Percentiles rank a stretch among this genome's conserved stretches.
These are phyloP conservation scores for Penicillium verhagenii DNA, from an alignment of 495 filamentous ascomycete genomes.

Conservation along the genomic window DNA sequence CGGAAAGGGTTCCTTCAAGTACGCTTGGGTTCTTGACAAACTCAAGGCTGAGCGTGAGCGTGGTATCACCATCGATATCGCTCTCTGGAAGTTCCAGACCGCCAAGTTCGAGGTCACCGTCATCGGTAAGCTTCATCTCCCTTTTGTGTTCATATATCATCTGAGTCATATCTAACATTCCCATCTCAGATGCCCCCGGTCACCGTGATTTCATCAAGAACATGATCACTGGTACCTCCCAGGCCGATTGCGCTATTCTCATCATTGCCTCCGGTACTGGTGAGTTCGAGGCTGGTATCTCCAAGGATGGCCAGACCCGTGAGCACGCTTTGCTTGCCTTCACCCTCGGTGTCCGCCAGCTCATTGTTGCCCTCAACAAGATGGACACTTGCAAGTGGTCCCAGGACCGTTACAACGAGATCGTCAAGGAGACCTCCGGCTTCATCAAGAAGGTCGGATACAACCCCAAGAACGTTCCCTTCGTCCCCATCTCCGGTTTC, in stretches of 20 bases:
- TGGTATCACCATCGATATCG: conserved; percentile 99
- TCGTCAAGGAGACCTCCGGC: conserved; percentile 99
- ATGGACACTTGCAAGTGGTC: conserved; percentile 99
- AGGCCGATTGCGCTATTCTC: conserved; percentile 99
- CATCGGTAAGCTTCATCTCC: conserved; percentile 69
- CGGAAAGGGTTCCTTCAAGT: conserved; percentile 99
- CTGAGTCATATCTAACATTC: conserved; percentile 12
- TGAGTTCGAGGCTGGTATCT: conserved; percentile 99
- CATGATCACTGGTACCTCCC: conserved; percentile 99
- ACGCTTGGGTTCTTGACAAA: conserved; percentile 99
- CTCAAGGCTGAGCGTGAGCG: conserved; percentile 99
- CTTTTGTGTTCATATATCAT: neutral
- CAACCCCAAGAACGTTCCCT: conserved; percentile 97
- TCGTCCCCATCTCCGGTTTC: conserved; percentile 99
- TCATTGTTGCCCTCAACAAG: conserved; percentile 99
- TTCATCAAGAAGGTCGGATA: conserved; percentile 99
- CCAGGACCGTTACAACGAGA: conserved; percentile 94
- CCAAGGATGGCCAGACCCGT: conserved; percentile 99
- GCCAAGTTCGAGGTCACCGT: conserved; percentile 98
- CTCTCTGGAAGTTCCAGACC: conserved; percentile 99
- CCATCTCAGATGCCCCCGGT: conserved; percentile 80
- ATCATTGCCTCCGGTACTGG: conserved; percentile 99
- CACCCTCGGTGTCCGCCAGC: conserved; percentile 99
- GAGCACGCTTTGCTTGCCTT: conserved; percentile 99
- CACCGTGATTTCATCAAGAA: conserved; percentile 99